Base-by-base conservation (phyloP, 352 stramenopile species). In the Phytophthora brassicae region DNA sequence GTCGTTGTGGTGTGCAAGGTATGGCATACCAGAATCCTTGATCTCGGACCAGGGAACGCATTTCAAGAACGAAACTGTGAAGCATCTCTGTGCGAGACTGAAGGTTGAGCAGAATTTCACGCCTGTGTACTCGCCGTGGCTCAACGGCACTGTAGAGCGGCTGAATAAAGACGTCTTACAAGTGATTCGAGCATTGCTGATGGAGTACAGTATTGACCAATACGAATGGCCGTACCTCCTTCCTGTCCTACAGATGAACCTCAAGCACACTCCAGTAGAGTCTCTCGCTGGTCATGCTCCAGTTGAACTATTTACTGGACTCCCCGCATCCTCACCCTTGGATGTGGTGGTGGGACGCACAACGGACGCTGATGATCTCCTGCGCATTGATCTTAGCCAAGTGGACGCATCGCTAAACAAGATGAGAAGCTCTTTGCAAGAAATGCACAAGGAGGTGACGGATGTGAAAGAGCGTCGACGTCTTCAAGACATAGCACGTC, bases 131-230 rank as follows among this genome's bases (percentile, higher is more conserved):
- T 16, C 39, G 0, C 52, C 65, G 13, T 69, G 52, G 58, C 1
- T 69, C 13, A 66, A 61, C 11, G 58, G 47, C 2, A 57, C 58
- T 1, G 35, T 72, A 1, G 59, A 68, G 52, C 6, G 52, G 4
- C 26, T 64, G 4, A 73, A 73, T n/a, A 45, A 44, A 4, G 65
- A 69, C 13, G 23, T 69, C 2, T n/a, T 73, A 0, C 47, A 68
- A 26, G 59, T 66, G 0, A 2, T 60, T 24, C 4, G 56, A 28
- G 63, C 16, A 4, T 14, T 65, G 0, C 13, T 69, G 2, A 43
- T 73, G 49, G 59, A 73, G 28, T 54, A 48, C 6, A 8, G 23
- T 1, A 6, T 73, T 1, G 23, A 59, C 44, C 19, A 16, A 0
- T 36, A 45, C 6, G 47, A 72, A 6, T 56, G 58, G 28, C 3